Conservation (phyloP, 345 rosid species). For the Aegle marmelos region DNA sequence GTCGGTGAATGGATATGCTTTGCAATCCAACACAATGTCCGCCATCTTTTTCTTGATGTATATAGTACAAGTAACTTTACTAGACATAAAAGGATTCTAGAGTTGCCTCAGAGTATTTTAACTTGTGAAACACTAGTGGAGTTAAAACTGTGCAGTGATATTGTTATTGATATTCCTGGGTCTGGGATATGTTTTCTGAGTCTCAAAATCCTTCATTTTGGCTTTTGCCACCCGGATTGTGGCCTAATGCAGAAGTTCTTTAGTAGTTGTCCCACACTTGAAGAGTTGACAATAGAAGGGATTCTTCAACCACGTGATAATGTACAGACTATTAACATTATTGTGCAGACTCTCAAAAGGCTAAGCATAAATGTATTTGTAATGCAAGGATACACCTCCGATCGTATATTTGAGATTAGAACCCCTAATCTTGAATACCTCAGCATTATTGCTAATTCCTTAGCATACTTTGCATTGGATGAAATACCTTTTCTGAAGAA, state of each 20-base stretch:
- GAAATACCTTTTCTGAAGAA: background rate
- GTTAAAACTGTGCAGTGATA: background rate
- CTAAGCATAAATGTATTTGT: background rate
- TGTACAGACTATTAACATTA: background rate
- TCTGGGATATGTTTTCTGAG: background rate
- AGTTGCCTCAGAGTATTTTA: background rate
- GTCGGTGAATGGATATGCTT: background rate
- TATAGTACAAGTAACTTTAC: background rate
- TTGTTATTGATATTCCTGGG: background rate
- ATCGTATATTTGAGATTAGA: background rate
- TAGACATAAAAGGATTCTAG: background rate
- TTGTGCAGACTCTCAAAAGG: background rate
- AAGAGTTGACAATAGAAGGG: background rate
- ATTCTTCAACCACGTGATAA: too few species aligned
- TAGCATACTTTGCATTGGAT: background rate
- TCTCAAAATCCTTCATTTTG: background rate
- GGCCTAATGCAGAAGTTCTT: background rate
- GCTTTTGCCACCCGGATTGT: background rate
- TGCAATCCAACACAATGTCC: background rate
- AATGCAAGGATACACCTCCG: background rate
- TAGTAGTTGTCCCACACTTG: background rate
- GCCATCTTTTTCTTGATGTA: background rate
- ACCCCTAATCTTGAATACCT: slow-evolving; percentile 2
- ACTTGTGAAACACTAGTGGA: background rate
- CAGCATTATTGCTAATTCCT: background rate